Evolutionary conservation across 1,139 yeast species (phyloP).

Genomic region (Candida labiduridarum): DNA sequence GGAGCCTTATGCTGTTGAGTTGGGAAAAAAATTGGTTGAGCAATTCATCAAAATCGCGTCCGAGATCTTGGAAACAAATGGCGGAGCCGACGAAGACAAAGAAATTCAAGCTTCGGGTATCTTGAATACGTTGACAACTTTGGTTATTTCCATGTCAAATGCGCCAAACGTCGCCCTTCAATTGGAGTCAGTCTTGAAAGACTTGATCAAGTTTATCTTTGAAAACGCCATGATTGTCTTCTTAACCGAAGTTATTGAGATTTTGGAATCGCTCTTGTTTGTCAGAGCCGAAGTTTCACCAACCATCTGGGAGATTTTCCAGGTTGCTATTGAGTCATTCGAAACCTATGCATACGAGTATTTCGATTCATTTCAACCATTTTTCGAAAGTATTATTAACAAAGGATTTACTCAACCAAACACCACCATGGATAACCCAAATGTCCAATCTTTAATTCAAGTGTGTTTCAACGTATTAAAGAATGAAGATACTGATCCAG

Average conservation of each 20-base stretch:
- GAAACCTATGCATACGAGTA: slow-evolving; percentile 58
- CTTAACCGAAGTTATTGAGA: slow-evolving; percentile 50
- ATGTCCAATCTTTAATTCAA: slow-evolving; percentile 41
- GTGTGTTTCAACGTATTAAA: slow-evolving; percentile 41
- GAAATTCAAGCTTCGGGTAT: slow-evolving; percentile 58
- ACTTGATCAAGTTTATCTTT: slow-evolving; percentile 47
- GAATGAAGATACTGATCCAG: slow-evolving; percentile 41
- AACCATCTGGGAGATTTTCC: slow-evolving; percentile 50
- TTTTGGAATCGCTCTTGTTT: slow-evolving; percentile 50
- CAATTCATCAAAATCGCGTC: slow-evolving; percentile 50
- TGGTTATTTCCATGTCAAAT: slow-evolving; percentile 53
- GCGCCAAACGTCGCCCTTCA: slow-evolving; percentile 47
- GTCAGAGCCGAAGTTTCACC: slow-evolving; percentile 46
- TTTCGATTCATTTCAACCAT: slow-evolving; percentile 51
- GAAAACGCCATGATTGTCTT: slow-evolving; percentile 52
- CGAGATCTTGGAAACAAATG: slow-evolving; percentile 41
- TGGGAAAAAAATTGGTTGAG: slow-evolving; percentile 47
- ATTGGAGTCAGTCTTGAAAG: slow-evolving; percentile 42
- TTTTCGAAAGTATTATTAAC: slow-evolving; percentile 50
- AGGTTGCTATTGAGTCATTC: slow-evolving; percentile 46
- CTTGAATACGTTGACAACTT: slow-evolving; percentile 52
- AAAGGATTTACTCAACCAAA: slow-evolving; percentile 45
- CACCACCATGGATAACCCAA: slow-evolving; percentile 37
- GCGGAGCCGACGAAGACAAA: slow-evolving; percentile 40
- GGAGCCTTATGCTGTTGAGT: slow-evolving; percentile 58